Conservation (phyloP, 495 filamentous ascomycete species). For the Aspergillus homomorphus region DNA sequence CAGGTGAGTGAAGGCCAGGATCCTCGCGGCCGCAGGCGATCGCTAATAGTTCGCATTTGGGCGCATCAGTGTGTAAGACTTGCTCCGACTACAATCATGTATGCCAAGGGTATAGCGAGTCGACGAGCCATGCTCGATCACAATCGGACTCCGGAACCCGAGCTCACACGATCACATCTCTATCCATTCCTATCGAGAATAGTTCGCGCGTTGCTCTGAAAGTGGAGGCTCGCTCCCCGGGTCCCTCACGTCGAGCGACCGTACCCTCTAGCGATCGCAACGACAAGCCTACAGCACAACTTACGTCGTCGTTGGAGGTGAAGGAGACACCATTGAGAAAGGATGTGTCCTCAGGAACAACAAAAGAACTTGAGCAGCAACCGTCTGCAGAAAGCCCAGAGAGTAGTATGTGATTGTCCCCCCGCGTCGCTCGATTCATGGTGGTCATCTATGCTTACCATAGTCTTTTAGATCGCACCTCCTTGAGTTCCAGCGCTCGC, state of each 20-base stretch:
- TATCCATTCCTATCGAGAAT: conserved; percentile 21
- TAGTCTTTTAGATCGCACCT: conserved; percentile 34
- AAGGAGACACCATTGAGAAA: conserved; percentile 22
- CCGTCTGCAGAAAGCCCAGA: conserved; percentile 34
- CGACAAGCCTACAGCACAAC: conserved; percentile 21
- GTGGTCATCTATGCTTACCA: conserved; percentile 16
- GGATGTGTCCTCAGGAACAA: conserved; percentile 23
- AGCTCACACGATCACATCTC: conserved; percentile 21
- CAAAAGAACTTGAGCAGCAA: conserved; percentile 34
- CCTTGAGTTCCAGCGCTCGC: conserved; percentile 41
- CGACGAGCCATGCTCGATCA: conserved; percentile 54
- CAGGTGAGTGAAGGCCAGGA: conserved; percentile 33
- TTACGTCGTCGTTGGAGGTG: conserved; percentile 13
- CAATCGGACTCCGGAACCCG: conserved; percentile 36
- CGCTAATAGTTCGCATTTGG: conserved; percentile 5
- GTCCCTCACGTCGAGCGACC: conserved; percentile 17
- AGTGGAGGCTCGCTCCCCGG: conserved; percentile 32
- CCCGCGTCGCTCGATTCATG: not conserved
- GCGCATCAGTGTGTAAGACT: conserved; percentile 59
- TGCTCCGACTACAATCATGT: conserved; percentile 71
- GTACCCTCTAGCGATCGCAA: conserved; percentile 6
- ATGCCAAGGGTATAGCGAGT: conserved; percentile 71
- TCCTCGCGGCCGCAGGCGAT: not conserved
- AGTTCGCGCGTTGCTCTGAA: conserved; percentile 18
- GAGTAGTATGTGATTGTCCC: conserved; percentile 34